These are phyloP conservation scores for Talaromyces piceae DNA, from an alignment of 2,329 filamentous ascomycete species.

Conservation along the genomic window DNA sequence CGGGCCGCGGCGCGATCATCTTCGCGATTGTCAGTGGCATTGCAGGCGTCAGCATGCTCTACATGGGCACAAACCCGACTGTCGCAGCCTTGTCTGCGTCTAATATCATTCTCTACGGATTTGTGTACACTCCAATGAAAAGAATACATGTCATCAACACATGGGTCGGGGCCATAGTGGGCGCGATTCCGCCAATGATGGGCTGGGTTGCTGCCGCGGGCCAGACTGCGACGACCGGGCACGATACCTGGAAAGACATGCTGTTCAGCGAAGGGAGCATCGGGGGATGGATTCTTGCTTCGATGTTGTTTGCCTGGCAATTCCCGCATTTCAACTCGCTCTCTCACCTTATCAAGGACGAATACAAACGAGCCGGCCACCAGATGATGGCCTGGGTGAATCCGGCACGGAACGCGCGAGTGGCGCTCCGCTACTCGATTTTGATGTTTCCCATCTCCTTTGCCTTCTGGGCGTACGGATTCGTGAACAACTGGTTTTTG, in stretches of 20 bases:
- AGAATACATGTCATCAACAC: slow-evolving; percentile 81
- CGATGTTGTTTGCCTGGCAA: slow-evolving; percentile 87
- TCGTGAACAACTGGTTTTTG: slow-evolving; percentile 82
- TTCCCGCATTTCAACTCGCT: slow-evolving; percentile 98
- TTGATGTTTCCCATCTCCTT: slow-evolving; percentile 81
- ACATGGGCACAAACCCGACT: slow-evolving; percentile 88
- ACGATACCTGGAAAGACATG: slow-evolving; percentile 70
- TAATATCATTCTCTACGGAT: slow-evolving; percentile 87
- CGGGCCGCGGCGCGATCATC: slow-evolving; percentile 59
- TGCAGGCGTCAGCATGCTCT: slow-evolving; percentile 64
- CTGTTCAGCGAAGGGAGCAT: slow-evolving; percentile 61
- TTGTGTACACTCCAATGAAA: slow-evolving; percentile 88
- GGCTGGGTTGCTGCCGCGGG: slow-evolving; percentile 94
- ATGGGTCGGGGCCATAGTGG: slow-evolving; percentile 88
- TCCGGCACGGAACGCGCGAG: slow-evolving; percentile 73
- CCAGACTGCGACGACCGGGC: slow-evolving; percentile 65
- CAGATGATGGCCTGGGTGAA: slow-evolving; percentile 79
- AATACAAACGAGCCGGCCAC: slow-evolving; percentile 68
- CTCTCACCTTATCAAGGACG: slow-evolving; percentile 78
- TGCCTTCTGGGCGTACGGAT: slow-evolving; percentile 66
- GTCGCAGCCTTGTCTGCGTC: slow-evolving; percentile 74
- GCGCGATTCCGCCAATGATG: slow-evolving; percentile 92
- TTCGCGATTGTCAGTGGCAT: slow-evolving; percentile 72
- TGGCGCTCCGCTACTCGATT: slow-evolving; percentile 79
- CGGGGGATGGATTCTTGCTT: slow-evolving; percentile 84